phyloP scores from a whole-genome alignment of 192 early-diverging fungal species.

The Coemansia sp. region DNA sequence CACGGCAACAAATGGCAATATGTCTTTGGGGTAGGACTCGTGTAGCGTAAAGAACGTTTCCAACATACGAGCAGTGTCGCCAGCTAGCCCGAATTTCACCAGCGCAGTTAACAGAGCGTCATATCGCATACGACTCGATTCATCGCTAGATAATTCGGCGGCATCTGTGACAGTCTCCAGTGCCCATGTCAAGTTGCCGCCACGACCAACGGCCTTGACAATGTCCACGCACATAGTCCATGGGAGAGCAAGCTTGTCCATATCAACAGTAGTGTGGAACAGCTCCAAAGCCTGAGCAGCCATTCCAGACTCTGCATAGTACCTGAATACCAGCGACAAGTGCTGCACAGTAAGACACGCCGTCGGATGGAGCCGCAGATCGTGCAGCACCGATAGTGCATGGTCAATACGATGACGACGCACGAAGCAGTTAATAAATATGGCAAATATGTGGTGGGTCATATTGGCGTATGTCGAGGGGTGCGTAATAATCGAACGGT shows the following conservation, averaged over 20 bases:
- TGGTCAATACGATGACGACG: constrained; percentile 19
- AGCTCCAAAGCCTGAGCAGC: constrained; percentile 20
- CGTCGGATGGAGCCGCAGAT: constrained; percentile 25
- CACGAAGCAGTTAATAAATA: constrained; percentile 46
- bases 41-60: constrained; percentile 15
- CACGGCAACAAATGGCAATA: constrained; percentile 20
- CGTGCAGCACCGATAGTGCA: constrained; percentile 21
- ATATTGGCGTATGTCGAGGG: constrained; percentile 1
- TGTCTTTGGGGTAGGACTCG: neutral
- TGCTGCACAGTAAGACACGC: constrained; percentile 11
- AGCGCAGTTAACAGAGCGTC: constrained; percentile 13
- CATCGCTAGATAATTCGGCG: neutral
- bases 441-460: constrained; percentile 34
- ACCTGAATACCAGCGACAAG: constrained; percentile 14
- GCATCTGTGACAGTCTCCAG: neutral
- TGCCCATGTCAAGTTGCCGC: neutral
- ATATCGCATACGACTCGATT: neutral
- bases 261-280: constrained; percentile 15
- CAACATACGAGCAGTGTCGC: constrained; percentile 4
- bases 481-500: constrained; percentile 18
- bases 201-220: constrained; percentile 27
- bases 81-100: neutral
- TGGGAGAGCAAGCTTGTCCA: constrained; percentile 13
- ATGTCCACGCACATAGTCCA: constrained; percentile 26
- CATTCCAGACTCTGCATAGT: constrained; percentile 27